Base-by-base conservation (phyloP, 768 basidiomycete species). In the Grammothele lineata region DNA sequence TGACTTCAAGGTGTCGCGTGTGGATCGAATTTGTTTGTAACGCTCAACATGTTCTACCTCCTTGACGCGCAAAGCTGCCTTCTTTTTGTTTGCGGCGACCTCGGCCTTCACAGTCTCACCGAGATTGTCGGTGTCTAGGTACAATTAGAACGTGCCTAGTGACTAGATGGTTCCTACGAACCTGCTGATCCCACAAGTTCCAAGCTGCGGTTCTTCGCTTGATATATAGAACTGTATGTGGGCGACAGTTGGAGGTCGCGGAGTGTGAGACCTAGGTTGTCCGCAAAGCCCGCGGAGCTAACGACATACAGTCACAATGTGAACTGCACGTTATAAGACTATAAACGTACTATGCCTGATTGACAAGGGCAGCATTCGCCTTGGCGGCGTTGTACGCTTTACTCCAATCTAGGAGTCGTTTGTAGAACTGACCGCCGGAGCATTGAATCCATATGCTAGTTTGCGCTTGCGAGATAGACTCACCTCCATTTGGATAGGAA, bases 1-100 rank as follows among this genome's bases (percentile, higher is more conserved):
- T 35, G 69, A 67, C 26, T 71, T 68, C 24, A 84, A 30, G 9
- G 8, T n/a, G 68, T 37, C 67, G 63, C 37, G 75, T 62, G 46
- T 82, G 64, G 38, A 63, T 62, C 43, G 65, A 10, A 81, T 62
- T 27, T 68, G 69, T 6, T 55, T 42, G 23, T 71, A 57, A 33
- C 59, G 59, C 37, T 54, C 45, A 46, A 48, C 46, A 43, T 66
- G 64, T 3, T 50, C 46, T 1, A 22, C 45, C 45, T 69, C 68
- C 1, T 60, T 60, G 17, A 56, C 49, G 19, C 64, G 62, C 18
- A 64, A 63, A 21, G 51, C 39, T 4, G 54, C 64, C 1, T 46
- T 60, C 22, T 61, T 65, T 41, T 51, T 54, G 18, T 62, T 46
- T 1, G 44, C 38, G 11, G 60, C 27, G 7, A 70, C 62, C 40